phyloP scores from a whole-genome alignment of 2,329 filamentous ascomycete genomes.

The Aspergillus amoenus region DNA sequence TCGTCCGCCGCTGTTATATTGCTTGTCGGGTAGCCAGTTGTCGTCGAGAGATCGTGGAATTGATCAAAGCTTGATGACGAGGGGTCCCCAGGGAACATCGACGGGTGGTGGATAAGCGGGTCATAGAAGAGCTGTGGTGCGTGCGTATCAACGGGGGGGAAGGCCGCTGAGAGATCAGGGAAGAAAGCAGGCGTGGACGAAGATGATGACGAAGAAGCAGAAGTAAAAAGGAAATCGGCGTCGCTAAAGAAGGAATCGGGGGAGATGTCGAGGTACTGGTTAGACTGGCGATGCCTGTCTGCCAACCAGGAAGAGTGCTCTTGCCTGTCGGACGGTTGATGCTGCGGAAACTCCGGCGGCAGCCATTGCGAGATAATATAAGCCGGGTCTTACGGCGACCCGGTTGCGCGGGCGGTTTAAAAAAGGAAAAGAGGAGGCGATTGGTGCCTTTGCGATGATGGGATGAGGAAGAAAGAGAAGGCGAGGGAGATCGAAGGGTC shows the following conservation, averaged over 20 bases:
- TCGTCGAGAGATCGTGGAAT: neutral
- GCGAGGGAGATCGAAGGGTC: neutral
- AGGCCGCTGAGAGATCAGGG: constrained; percentile 11
- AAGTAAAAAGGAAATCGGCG: constrained; percentile 1
- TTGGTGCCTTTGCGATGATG: constrained; percentile 1
- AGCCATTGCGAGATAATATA: constrained; percentile 18
- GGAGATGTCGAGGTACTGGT: constrained; percentile 1
- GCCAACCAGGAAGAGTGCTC: constrained; percentile 7
- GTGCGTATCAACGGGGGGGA: constrained; percentile 11
- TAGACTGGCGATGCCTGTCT: neutral
- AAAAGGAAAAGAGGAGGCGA: neutral
- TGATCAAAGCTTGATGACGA: neutral
- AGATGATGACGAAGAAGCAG: neutral
- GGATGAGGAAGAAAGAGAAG: neutral
- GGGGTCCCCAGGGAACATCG: constrained; percentile 3
- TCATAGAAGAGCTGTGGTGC: constrained; percentile 11
- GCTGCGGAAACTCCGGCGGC: constrained; percentile 10
- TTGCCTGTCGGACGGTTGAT: constrained; percentile 8
- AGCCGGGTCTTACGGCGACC: constrained; percentile 17
- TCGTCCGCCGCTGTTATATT: neutral
- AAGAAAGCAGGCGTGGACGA: constrained; percentile 1
- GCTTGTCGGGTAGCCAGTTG: constrained; percentile 5
- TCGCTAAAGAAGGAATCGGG: constrained; percentile 3
- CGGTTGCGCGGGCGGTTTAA: constrained; percentile 9
- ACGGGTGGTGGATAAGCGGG: neutral